phyloP scores from a whole-genome alignment of 441 rosid genomes.

The Erysimum pusillum region DNA sequence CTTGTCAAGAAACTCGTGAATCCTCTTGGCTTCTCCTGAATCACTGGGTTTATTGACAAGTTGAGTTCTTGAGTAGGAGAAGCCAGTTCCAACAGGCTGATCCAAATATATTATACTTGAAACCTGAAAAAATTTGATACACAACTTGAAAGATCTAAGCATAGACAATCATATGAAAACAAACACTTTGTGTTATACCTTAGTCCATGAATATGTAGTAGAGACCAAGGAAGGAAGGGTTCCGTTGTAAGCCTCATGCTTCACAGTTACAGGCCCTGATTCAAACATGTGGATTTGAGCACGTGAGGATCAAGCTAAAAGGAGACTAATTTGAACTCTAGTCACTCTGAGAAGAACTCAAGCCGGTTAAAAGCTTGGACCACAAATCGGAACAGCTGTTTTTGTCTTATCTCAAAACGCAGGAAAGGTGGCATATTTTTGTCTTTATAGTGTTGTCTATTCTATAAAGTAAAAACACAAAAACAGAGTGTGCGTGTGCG shows the following conservation, averaged over 20 bases:
- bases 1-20: slow-evolving; percentile 52
- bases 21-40: slow-evolving; percentile 36
- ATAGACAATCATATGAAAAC: not conserved
- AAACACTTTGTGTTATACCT: slow-evolving; percentile 47
- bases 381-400: not conserved
- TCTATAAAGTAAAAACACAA: not conserved
- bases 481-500: not conserved
- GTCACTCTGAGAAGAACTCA: not conserved
- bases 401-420: not conserved
- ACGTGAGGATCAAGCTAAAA: not conserved
- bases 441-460: no score
- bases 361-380: not conserved
- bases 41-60: slow-evolving; percentile 48
- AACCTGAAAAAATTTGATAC: slow-evolving; percentile 36
- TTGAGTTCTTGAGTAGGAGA: slow-evolving; percentile 52
- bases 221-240: slow-evolving; percentile 65
- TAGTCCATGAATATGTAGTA: slow-evolving; percentile 81
- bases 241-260: slow-evolving; percentile 49
- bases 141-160: slow-evolving; percentile 30
- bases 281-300: not conserved
- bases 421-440: not conserved
- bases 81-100: slow-evolving; percentile 61
- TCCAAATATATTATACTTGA: slow-evolving; percentile 62
- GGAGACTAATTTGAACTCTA: not conserved
- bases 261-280: slow-evolving; percentile 17